Percentiles rank a stretch among this genome's conserved stretches.
phyloP scores from a whole-genome alignment of 768 basidiomycete species.

The Mycena capillaripes region DNA sequence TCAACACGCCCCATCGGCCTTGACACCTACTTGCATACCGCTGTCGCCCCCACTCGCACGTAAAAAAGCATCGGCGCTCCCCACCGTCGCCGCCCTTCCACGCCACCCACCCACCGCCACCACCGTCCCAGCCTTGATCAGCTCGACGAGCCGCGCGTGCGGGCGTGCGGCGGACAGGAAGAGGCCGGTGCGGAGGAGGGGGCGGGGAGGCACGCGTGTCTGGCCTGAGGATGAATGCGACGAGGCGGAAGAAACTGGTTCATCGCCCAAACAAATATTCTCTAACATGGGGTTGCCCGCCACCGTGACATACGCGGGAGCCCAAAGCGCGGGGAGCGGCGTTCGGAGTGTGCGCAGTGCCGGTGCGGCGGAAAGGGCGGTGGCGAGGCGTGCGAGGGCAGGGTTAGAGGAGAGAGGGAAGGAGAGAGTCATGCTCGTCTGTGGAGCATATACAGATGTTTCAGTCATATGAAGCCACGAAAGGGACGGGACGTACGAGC shows the following conservation, averaged over 20 bases:
- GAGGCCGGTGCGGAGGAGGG: slow-evolving; percentile 64
- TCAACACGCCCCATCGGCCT: too few relatives aligned
- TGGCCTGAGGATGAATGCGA: background rate
- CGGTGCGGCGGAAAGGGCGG: slow-evolving; percentile 55
- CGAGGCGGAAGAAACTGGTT: background rate
- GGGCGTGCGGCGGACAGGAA: slow-evolving; percentile 71
- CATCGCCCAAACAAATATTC: background rate
- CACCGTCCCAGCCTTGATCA: slow-evolving; percentile 67
- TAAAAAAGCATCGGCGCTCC: too few relatives aligned
- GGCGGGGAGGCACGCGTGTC: slow-evolving; percentile 36
- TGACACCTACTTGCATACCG: too few relatives aligned
- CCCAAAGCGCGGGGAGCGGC: slow-evolving; percentile 72
- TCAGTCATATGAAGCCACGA: background rate
- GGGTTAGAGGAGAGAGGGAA: slow-evolving; percentile 58
- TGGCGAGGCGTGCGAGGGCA: slow-evolving; percentile 47
- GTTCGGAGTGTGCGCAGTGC: slow-evolving; percentile 65
- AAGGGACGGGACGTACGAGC: slow-evolving; percentile 59
- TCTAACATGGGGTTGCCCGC: background rate
- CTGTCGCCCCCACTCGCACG: too few relatives aligned
- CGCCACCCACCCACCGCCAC: background rate
- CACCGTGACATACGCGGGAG: background rate
- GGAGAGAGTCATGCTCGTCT: too few relatives aligned
- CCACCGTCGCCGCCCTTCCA: background rate
- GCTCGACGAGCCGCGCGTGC: slow-evolving; percentile 64
- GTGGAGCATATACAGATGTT: too few relatives aligned